Base-by-base conservation (phyloP, 768 basidiomycete species). In the Lactarius deliciosus region DNA sequence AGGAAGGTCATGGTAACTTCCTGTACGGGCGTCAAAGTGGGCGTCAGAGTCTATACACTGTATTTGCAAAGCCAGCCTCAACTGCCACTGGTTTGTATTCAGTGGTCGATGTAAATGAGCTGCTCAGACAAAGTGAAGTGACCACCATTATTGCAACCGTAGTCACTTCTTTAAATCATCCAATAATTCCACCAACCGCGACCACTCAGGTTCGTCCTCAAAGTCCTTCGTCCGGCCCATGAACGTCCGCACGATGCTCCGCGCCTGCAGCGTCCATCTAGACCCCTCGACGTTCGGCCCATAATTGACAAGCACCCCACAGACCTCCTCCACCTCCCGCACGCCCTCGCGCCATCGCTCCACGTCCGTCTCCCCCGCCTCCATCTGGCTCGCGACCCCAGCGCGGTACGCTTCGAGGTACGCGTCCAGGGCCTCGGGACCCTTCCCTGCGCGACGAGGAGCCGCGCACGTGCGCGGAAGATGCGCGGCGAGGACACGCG, bases 201-300 rank as follows among this genome's bases (percentile, higher is more conserved):
- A 75, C 89, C 91, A 98, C 79, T 94, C 94, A 5, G 87, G 83
- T 75, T 97, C 92, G 60, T 95, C 95, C 75, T 90, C 91, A 70
- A 95, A 98, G 65, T 79, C 92, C 76, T 81, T 88, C 66, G 92
- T 93, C 66, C 92, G 81, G 8, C 91, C 96, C 77, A 92, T 83
- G 77, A 98, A 98, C 60, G 88, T 90, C 77, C 96, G 81, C 66
- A 98, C 83, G 64, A 98, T 81, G 68, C 93, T 95, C 62, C 90
- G 83, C 54, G 87, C 92, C 77, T 96, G 93, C 72, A 91, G 83
- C 76, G 81, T 85, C 97, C 97, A 98, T 69, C 87, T 89, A 65
- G 74, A 76, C 62, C 80, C 78, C 61, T 75, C 82, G 45, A 83
- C 84, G 62, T 83, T 81, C 58, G 92, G 88, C 2, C 96, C 95